phyloP scores from a whole-genome alignment of 2,329 filamentous ascomycete species.

The Sporothrix euskadiensis region DNA sequence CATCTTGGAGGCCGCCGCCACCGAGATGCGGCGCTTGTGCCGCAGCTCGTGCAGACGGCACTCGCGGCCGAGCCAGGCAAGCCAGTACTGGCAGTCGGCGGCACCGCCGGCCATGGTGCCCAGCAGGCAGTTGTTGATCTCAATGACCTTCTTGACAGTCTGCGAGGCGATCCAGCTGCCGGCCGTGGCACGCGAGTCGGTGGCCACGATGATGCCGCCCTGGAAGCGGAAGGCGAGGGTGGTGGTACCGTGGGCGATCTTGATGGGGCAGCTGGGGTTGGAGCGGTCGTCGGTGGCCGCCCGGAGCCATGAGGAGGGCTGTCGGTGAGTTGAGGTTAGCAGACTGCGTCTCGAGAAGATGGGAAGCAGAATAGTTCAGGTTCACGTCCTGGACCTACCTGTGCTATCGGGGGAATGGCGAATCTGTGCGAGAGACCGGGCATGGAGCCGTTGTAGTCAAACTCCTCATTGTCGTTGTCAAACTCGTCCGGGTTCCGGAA shows the following conservation, averaged over 20 bases:
- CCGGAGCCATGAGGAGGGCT: conserved; percentile 93
- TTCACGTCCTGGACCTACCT: conserved; percentile 57
- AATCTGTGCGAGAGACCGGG: conserved; percentile 88
- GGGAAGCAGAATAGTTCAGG: background rate
- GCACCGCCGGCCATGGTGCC: conserved; percentile 98
- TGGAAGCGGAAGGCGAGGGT: conserved; percentile 98
- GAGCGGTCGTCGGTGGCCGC: conserved; percentile 95
- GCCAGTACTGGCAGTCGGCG: conserved; percentile 99
- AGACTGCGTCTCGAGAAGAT: background rate
- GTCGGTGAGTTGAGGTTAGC: background rate
- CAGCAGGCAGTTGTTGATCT: conserved; percentile 91
- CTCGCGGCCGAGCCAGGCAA: conserved; percentile 97
- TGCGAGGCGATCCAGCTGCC: conserved; percentile 99
- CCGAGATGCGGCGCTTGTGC: conserved; percentile 97
- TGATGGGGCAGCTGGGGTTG: conserved; percentile 97
- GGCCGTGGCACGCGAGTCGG: conserved; percentile 93
- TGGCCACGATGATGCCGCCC: conserved; percentile 96
- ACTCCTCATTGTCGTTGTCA: conserved; percentile 70
- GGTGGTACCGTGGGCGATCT: conserved; percentile 98
- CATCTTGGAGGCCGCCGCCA: conserved; percentile 96
- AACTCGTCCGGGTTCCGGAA: conserved; percentile 71
- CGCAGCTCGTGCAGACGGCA: conserved; percentile 98
- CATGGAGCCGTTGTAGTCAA: conserved; percentile 68
- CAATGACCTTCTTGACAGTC: conserved; percentile 99
- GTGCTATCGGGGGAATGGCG: conserved; percentile 87